Percentiles rank a stretch among this genome's conserved stretches.
phyloP scores from a whole-genome alignment of 2,329 filamentous ascomycete species.

The Neospermospora avenae region DNA sequence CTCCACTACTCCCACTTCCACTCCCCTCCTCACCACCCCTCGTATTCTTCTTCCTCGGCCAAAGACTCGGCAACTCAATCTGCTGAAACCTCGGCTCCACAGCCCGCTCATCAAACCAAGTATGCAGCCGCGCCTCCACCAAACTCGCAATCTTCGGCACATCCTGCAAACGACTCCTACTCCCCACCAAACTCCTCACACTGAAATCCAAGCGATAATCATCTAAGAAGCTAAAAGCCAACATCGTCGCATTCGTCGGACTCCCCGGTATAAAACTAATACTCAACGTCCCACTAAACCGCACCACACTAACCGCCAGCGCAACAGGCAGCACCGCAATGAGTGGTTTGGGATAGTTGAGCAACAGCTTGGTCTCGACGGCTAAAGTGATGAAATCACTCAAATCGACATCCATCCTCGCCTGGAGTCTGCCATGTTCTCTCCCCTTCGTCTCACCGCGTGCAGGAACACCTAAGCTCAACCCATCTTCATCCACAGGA shows the following conservation, averaged over 20 bases:
- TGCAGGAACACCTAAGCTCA: constrained; percentile 49
- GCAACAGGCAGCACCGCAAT: constrained; percentile 90
- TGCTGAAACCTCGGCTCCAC: constrained; percentile 86
- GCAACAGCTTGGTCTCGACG: constrained; percentile 86
- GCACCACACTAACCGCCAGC: constrained; percentile 83
- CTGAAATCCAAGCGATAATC: constrained; percentile 84
- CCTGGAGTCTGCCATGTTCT: constrained; percentile 77
- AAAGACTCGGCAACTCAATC: constrained; percentile 76
- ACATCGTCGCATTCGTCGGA: constrained; percentile 69
- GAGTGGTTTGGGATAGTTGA: constrained; percentile 91
- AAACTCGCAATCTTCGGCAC: constrained; percentile 86
- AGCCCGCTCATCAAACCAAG: constrained; percentile 84
- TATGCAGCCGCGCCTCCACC: constrained; percentile 74
- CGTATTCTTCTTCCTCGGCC: constrained; percentile 82
- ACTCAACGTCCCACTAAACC: constrained; percentile 91
- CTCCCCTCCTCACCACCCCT: constrained; percentile 62
- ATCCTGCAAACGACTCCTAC: constrained; percentile 75
- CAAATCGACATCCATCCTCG: constrained; percentile 93
- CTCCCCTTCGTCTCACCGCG: constrained; percentile 38
- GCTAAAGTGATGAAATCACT: constrained; percentile 95
- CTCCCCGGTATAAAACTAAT: constrained; percentile 85
- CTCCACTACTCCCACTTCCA: background rate
- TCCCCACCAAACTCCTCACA: constrained; percentile 75
- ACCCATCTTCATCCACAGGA: constrained; percentile 77
- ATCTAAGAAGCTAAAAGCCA: constrained; percentile 91